Conservation (phyloP, 257 asterid genomes). For the Salvia miltiorrhiza region DNA sequence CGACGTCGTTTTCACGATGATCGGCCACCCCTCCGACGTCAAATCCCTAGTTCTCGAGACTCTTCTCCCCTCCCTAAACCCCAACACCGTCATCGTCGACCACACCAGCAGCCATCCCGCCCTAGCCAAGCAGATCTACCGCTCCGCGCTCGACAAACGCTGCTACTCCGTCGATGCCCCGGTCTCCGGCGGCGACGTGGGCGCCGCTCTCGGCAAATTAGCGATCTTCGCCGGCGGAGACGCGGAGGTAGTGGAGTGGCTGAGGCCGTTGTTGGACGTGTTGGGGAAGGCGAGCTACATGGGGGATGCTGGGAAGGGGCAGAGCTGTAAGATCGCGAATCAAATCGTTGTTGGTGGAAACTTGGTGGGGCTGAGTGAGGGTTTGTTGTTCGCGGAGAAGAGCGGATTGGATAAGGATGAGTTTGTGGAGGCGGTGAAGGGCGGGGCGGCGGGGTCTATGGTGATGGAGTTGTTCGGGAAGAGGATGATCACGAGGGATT, state of each 20-base stretch:
- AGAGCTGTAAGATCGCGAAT: conserved; percentile 79
- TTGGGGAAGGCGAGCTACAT: conserved; percentile 62
- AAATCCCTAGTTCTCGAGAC: conserved; percentile 47
- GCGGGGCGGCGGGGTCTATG: conserved; percentile 87
- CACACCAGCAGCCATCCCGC: conserved; percentile 78
- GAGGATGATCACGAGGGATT: conserved; percentile 77
- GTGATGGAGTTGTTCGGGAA: conserved; percentile 80
- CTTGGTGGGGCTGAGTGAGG: conserved; percentile 81
- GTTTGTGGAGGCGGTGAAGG: conserved; percentile 73
- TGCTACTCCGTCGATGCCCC: conserved; percentile 76
- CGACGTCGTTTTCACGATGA: conserved; percentile 73
- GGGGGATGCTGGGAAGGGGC: conserved; percentile 83
- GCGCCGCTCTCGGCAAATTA: conserved; percentile 70
- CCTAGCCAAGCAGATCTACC: conserved; percentile 49
- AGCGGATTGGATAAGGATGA: conserved; percentile 61
- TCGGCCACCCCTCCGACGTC: conserved; percentile 95
- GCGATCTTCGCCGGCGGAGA: conserved; percentile 77
- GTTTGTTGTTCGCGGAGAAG: conserved; percentile 71
- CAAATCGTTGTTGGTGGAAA: conserved; percentile 67
- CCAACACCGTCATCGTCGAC: conserved; percentile 56
- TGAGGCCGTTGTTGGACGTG: conserved; percentile 60
- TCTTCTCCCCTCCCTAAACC: conserved; percentile 47
- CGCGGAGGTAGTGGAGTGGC: conserved; percentile 59
- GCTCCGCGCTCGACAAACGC: conserved; percentile 38
- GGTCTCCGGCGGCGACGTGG: conserved; percentile 80